Evolutionary conservation across 148 eudicot genomes (phyloP).

Genomic region (Rhododendron vialii): DNA sequence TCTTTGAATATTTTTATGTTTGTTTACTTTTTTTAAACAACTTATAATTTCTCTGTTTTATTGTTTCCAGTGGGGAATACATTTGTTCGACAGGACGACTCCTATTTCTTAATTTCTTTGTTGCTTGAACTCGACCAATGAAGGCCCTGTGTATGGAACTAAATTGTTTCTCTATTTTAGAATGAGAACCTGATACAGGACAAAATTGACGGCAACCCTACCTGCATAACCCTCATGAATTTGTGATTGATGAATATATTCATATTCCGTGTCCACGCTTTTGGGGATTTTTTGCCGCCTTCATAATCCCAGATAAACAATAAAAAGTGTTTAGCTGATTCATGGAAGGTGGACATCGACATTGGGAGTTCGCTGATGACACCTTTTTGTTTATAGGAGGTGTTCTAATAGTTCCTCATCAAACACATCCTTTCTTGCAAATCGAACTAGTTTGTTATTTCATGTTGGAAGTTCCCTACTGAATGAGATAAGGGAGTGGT

Average conservation of each 20-base stretch:
- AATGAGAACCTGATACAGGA: background rate
- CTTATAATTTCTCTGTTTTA: background rate
- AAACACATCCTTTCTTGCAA: conserved; percentile 16
- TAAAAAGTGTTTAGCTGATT: conserved; percentile 28
- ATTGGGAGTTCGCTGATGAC: conserved; percentile 40
- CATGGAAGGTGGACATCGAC: conserved; percentile 31
- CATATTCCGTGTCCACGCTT: background rate
- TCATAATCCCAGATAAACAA: conserved; percentile 34
- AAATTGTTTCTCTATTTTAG: background rate
- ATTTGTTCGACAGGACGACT: background rate
- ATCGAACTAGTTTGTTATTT: background rate
- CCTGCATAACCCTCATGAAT: background rate
- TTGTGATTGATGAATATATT: background rate
- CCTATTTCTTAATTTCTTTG: background rate
- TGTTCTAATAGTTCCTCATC: conserved; percentile 41
- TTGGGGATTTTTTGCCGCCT: conserved; percentile 14
- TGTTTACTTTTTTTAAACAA: background rate
- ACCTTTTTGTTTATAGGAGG: conserved; percentile 24
- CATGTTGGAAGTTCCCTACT: background rate
- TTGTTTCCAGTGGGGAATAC: background rate
- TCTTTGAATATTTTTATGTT: background rate
- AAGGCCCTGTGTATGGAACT: background rate
- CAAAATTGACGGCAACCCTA: background rate
- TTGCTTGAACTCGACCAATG: background rate
- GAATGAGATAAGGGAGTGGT: background rate